Conservation (phyloP, 306 rosid species). For the Gynostemma pentaphyllum region DNA sequence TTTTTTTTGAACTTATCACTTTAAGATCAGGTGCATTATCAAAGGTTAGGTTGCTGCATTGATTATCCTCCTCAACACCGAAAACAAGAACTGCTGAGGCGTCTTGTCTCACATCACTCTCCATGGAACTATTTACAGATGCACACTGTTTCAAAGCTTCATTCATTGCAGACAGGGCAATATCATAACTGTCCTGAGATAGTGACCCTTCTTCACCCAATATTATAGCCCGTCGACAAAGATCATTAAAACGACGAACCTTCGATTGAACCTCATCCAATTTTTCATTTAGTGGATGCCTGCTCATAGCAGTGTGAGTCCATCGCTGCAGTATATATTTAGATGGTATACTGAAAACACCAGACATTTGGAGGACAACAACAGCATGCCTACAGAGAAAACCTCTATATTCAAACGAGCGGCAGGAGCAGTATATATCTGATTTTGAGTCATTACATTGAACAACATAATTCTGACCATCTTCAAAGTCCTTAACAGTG, state of each 20-base stretch:
- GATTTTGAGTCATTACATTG: conserved; percentile 11
- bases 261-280: conserved; percentile 13
- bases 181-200: conserved; percentile 17
- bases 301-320: conserved; percentile 15
- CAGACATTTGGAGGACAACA: conserved; percentile 18
- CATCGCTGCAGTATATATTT: conserved; percentile 16
- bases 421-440: conserved; percentile 12
- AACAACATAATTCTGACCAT: conserved; percentile 11
- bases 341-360: conserved; percentile 15
- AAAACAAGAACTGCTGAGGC: background rate
- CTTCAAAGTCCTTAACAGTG: conserved; percentile 17
- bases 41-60: conserved; percentile 6
- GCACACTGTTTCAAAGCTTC: conserved; percentile 18
- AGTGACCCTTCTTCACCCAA: conserved; percentile 18
- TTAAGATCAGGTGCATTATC: conserved; percentile 6
- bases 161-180: conserved; percentile 11
- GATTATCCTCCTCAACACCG: conserved; percentile 10
- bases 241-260: conserved; percentile 15
- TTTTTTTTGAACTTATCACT: background rate
- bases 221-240: conserved; percentile 16
- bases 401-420: conserved; percentile 16
- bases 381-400: conserved; percentile 13
- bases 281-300: conserved; percentile 6
- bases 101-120: conserved; percentile 9
- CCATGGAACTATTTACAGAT: conserved; percentile 1